These are phyloP conservation scores for Narthecium ossifragum DNA, from an alignment of 106 monocot genomes.

Conservation along the genomic window DNA sequence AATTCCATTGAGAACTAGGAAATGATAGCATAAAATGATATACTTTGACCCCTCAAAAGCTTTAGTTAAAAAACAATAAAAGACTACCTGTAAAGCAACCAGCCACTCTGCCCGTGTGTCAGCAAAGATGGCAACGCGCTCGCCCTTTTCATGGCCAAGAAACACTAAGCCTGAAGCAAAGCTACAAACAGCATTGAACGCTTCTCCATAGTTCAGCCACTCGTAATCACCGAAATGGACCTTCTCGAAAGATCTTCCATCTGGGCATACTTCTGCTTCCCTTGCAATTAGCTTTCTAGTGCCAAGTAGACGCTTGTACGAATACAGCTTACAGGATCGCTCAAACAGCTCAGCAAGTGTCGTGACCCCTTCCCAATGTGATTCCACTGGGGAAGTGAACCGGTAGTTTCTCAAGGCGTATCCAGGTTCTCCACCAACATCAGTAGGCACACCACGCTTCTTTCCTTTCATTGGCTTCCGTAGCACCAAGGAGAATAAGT, in stretches of 20 bases:
- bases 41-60: too few relatives aligned
- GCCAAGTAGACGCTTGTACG: constrained; percentile 52
- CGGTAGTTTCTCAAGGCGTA: constrained; percentile 72
- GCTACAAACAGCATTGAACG: constrained; percentile 53
- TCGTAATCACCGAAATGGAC: constrained; percentile 84
- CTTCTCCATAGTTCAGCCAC: constrained; percentile 66
- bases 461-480: constrained; percentile 40
- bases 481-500: constrained; percentile 40
- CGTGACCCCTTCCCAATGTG: constrained; percentile 69
- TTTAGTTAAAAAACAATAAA: not conserved
- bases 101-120: constrained; percentile 92
- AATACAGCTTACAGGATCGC: constrained; percentile 55
- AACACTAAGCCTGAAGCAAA: constrained; percentile 75
- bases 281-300: constrained; percentile 64
- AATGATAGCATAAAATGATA: too few relatives aligned
- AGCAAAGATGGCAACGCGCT: constrained; percentile 87
- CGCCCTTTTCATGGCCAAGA: constrained; percentile 63
- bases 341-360: constrained; percentile 89
- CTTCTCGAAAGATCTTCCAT: constrained; percentile 94
- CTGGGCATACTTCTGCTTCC: constrained; percentile 48
- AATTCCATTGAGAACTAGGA: too few relatives aligned
- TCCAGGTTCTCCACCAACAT: constrained; percentile 79
- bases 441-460: constrained; percentile 69
- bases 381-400: constrained; percentile 49
- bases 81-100: constrained; percentile 77